Evolutionary conservation across 2,329 filamentous ascomycete species (phyloP), one percentile per base, ranked within the genome.

Genomic region (Cordyceps pruinosa): DNA sequence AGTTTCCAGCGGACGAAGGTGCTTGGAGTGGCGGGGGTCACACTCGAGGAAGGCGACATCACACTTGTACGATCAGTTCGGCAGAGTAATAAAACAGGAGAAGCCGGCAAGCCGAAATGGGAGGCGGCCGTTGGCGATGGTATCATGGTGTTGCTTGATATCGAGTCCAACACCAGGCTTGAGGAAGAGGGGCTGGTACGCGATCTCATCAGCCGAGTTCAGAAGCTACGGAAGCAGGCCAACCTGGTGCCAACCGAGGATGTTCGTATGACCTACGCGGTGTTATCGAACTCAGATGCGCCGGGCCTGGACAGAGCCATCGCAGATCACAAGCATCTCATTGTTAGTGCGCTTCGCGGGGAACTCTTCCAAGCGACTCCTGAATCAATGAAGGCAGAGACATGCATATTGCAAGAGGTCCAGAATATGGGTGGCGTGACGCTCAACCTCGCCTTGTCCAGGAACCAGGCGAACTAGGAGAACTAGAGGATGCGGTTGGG

Each of bases 141-240:
- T 59, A 87, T 95, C 50, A 82, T 96, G 66, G 90, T 88, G 60
- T 87, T 96, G 62, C 78, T 96, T 17, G 89, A 94, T 67, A 81
- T 82, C 4, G 83, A 83, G 48, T 75, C 87, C 35, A 87, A 95
- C 69, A 83, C 90, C 0, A 89, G 94, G 66, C 80, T 96, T 21
- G 85, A 85, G 49, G 83, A 90, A 61, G 90, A 96, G 70, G 90
- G 90, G 56, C 73, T 96, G 47, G 90, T 88, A 2, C 82, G 90
- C 64, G 90, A 96, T 72, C 87, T 96, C 63, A 87, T 96, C 73
- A 87, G 92, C 69, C 85, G 90, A 32, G 86, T 96, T 32, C 91
- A 96, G 73, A 82, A 87, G 63, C 77, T 96, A 61, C 84, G 92
- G 62, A 96, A 96, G 81, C 91, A 91, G 76, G 90, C 90, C 4